Conservation (phyloP, 441 rosid genomes). For the Croton setiger region DNA sequence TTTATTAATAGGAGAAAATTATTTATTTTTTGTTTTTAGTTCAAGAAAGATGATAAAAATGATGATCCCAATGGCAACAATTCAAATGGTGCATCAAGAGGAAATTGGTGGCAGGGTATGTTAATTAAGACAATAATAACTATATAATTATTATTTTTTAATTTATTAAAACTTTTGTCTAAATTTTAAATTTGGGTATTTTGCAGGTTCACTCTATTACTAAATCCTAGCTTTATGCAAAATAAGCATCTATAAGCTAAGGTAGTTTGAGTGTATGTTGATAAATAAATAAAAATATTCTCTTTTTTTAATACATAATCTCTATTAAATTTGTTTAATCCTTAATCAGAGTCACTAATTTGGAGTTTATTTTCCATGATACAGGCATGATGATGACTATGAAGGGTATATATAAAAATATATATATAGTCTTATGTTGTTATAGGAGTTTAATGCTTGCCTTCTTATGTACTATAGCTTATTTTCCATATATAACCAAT, state of each 20-base stretch:
- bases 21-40: conserved; percentile 17
- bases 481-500: conserved; percentile 9
- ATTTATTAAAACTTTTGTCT: background rate
- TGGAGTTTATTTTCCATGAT: background rate
- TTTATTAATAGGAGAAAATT: background rate
- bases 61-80: conserved; percentile 51
- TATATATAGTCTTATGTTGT: conserved; percentile 4
- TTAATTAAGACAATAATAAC: too few species aligned
- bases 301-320: background rate
- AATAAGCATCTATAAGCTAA: conserved; percentile 15
- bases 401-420: background rate
- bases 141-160: too few species aligned
- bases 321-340: background rate
- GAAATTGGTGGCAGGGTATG: conserved; percentile 97
- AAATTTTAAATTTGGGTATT: conserved; percentile 4
- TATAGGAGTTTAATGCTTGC: background rate
- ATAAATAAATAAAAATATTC: too few species aligned
- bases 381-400: conserved; percentile 21
- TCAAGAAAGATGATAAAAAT: conserved; percentile 46
- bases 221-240: conserved; percentile 17
- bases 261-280: background rate
- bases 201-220: conserved; percentile 58
- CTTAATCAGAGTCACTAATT: background rate
- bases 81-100: conserved; percentile 60
- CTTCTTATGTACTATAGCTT: conserved; percentile 8